phyloP scores from a whole-genome alignment of 176 grass and related monocot species.

The Oryza brachyantha region DNA sequence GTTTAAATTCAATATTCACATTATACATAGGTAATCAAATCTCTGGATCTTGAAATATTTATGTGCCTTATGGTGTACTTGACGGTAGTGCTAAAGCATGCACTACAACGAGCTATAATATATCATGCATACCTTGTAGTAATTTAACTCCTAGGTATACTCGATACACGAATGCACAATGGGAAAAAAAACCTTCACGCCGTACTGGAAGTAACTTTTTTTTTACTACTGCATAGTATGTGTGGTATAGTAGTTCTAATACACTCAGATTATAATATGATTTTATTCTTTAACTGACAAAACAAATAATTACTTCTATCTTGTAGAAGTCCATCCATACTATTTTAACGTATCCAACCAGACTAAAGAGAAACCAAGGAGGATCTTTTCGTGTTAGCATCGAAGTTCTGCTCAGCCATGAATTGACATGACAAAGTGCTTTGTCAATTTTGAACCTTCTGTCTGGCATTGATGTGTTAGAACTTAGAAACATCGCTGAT shows the following conservation, averaged over 20 bases:
- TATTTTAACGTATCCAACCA: background rate
- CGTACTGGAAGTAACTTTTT: no score
- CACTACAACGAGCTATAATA: no score
- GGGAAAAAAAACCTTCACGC: no score
- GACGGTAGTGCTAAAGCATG: background rate
- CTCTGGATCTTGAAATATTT: background rate
- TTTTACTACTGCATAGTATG: no score
- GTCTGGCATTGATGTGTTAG: background rate
- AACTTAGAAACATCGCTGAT: background rate
- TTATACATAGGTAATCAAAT: background rate
- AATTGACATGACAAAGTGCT: background rate
- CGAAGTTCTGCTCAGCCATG: background rate
- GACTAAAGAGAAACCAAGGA: background rate
- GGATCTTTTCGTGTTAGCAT: background rate
- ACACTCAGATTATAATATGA: background rate
- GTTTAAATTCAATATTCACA: background rate
- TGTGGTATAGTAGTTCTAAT: no score
- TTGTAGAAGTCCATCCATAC: background rate
- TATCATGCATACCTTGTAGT: no score
- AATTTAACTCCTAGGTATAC: no score
- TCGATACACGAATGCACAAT: no score
- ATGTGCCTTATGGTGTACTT: background rate
- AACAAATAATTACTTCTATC: background rate
- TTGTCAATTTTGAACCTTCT: slow-evolving; percentile 3
- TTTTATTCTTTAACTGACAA: background rate